Percentiles rank a stretch among this genome's conserved stretches.
phyloP scores from a whole-genome alignment of 2,329 filamentous ascomycete genomes.

The Colletotrichum tofieldiae region DNA sequence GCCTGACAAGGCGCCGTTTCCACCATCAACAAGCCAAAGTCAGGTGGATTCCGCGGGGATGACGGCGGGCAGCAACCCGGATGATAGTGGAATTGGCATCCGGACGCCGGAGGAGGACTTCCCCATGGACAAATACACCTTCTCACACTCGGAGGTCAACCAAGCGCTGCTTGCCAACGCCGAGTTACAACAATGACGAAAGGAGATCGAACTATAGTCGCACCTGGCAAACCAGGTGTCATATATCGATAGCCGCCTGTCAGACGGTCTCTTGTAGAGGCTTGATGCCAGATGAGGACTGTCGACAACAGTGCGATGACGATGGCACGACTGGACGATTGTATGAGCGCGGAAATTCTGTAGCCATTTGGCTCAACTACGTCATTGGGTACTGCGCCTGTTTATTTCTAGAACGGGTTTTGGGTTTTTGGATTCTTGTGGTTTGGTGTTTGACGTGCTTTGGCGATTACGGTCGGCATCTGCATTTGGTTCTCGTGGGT shows the following conservation, averaged over 20 bases:
- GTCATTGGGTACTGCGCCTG: constrained; percentile 30
- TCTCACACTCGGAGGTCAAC: constrained; percentile 54
- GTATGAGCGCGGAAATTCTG: constrained; percentile 41
- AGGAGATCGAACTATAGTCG: constrained; percentile 17
- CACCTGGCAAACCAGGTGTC: constrained; percentile 38
- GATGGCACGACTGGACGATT: constrained; percentile 45
- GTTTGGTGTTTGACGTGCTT: constrained; percentile 35
- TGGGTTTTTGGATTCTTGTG: constrained; percentile 17
- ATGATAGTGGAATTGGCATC: constrained; percentile 84
- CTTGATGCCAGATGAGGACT: constrained; percentile 40
- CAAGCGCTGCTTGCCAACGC: constrained; percentile 53
- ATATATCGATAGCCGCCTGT: constrained; percentile 39
- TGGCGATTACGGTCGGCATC: constrained; percentile 37
- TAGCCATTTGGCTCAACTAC: constrained; percentile 26
- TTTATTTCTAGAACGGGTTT: constrained; percentile 37
- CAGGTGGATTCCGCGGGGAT: constrained; percentile 61
- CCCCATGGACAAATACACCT: constrained; percentile 72
- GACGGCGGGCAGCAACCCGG: constrained; percentile 60
- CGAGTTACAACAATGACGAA: constrained; percentile 48
- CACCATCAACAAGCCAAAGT: constrained; percentile 58
- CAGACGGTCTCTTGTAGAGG: constrained; percentile 26
- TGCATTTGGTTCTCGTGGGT: constrained; percentile 38
- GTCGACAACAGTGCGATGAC: constrained; percentile 40
- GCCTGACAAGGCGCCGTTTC: constrained; percentile 67
- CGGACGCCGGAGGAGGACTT: constrained; percentile 78